Conservation (phyloP, 2,329 filamentous ascomycete genomes). For the Paraphaeosphaeria minitans region DNA sequence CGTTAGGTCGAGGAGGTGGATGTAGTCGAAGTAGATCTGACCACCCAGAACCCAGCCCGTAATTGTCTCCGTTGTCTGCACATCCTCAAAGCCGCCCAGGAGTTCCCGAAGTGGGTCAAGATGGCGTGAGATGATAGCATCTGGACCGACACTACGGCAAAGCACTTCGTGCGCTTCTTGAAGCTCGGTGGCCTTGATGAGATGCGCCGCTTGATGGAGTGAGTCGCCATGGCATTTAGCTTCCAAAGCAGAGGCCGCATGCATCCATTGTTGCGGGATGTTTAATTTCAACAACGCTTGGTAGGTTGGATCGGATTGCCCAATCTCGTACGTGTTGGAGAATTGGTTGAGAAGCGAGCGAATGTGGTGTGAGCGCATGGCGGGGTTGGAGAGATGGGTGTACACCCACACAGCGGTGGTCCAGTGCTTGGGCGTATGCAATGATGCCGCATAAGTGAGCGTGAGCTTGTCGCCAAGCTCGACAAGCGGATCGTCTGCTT, state of each 20-base stretch:
- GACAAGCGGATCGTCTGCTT: conserved; percentile 63
- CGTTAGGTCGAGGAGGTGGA: conserved; percentile 54
- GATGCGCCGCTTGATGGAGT: conserved; percentile 62
- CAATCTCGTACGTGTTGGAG: conserved; percentile 66
- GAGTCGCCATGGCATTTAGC: conserved; percentile 76
- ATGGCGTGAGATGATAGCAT: conserved; percentile 80
- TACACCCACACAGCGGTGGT: conserved; percentile 72
- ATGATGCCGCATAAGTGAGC: conserved; percentile 42
- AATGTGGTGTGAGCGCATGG: conserved; percentile 72
- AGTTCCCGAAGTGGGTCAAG: conserved; percentile 72
- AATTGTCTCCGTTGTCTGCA: conserved; percentile 51
- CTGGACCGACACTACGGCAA: conserved; percentile 78
- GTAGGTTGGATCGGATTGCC: conserved; percentile 62
- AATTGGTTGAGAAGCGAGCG: conserved; percentile 65
- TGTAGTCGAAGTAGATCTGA: conserved; percentile 73
- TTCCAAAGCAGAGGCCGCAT: conserved; percentile 82
- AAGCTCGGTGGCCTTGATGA: conserved; percentile 77
- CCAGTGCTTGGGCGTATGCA: conserved; percentile 44
- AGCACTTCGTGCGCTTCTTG: conserved; percentile 85
- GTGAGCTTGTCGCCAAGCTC: conserved; percentile 63
- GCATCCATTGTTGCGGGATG: conserved; percentile 80
- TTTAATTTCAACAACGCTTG: conserved; percentile 67
- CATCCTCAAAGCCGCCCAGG: conserved; percentile 67
- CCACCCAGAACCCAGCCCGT: conserved; percentile 79
- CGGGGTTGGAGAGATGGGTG: conserved; percentile 70